Evolutionary conservation across 2,329 filamentous ascomycete species (phyloP).

Genomic region (Trichoderma oligosporum): DNA sequence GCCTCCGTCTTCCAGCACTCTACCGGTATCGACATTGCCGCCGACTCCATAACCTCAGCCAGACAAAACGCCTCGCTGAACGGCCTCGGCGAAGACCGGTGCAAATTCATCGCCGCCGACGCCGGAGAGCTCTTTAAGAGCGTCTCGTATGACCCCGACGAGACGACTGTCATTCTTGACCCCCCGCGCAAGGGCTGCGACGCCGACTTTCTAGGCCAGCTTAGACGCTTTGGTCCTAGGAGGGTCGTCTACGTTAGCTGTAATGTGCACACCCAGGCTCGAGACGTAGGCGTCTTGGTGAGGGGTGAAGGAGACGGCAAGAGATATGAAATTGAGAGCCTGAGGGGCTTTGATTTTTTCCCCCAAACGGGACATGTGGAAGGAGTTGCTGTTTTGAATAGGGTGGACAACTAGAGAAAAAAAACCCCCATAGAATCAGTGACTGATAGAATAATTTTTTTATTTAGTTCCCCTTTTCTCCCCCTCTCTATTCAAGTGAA

Average conservation of each 20-base stretch:
- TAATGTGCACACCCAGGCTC: slow-evolving; percentile 95
- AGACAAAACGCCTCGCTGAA: slow-evolving; percentile 76
- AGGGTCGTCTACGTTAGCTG: slow-evolving; percentile 93
- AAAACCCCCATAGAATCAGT: neutral
- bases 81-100: slow-evolving; percentile 61
- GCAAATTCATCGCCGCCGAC: slow-evolving; percentile 85
- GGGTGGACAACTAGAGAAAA: slow-evolving; percentile 46
- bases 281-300: slow-evolving; percentile 86
- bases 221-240: slow-evolving; percentile 71
- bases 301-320: slow-evolving; percentile 53
- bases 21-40: slow-evolving; percentile 86
- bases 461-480: neutral
- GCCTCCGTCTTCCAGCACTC: slow-evolving; percentile 78
- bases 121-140: slow-evolving; percentile 76
- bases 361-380: slow-evolving; percentile 76
- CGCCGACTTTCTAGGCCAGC: slow-evolving; percentile 73
- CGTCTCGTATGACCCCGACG: slow-evolving; percentile 67
- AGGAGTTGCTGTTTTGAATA: slow-evolving; percentile 61
- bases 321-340: slow-evolving; percentile 81
- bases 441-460: neutral
- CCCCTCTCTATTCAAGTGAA: neutral
- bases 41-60: slow-evolving; percentile 73
- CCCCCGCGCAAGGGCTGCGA: slow-evolving; percentile 97
- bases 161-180: slow-evolving; percentile 92
- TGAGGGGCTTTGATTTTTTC: slow-evolving; percentile 95